A percentile compares a stretch with the other conserved stretches of the same genome.
phyloP scores from a whole-genome alignment of 805 yeast genomes.

The Yamadazyma ubonensis region DNA sequence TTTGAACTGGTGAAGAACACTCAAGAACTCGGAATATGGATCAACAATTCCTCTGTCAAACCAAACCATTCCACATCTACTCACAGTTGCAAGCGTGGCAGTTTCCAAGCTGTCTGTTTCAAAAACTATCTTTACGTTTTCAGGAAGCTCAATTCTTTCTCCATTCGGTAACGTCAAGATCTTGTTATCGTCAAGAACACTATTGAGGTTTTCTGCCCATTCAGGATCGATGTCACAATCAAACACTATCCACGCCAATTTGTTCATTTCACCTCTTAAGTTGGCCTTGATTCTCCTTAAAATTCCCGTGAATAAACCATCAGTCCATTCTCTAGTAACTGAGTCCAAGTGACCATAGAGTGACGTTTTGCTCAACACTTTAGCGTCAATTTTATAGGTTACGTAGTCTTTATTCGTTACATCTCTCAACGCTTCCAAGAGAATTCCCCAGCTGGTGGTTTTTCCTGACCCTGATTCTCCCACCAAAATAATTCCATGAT shows the following conservation, averaged over 20 bases:
- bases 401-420: slow-evolving; percentile 37
- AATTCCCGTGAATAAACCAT: slow-evolving; percentile 74
- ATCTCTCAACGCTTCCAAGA: slow-evolving; percentile 44
- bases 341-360: slow-evolving; percentile 72
- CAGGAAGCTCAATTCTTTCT: slow-evolving; percentile 70
- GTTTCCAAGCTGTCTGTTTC: slow-evolving; percentile 66
- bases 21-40: slow-evolving; percentile 4
- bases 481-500: slow-evolving; percentile 78
- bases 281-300: slow-evolving; percentile 58
- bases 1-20: background rate
- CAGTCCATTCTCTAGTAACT: slow-evolving; percentile 87
- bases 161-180: slow-evolving; percentile 84
- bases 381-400: slow-evolving; percentile 63
- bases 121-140: slow-evolving; percentile 63
- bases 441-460: slow-evolving; percentile 49
- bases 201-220: slow-evolving; percentile 89
- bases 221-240: slow-evolving; percentile 94
- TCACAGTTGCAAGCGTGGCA: slow-evolving; percentile 89
- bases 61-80: slow-evolving; percentile 90
- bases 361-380: slow-evolving; percentile 62
- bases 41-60: slow-evolving; percentile 35
- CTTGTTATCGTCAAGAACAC: slow-evolving; percentile 87
- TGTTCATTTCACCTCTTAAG: slow-evolving; percentile 55
- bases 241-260: slow-evolving; percentile 72
- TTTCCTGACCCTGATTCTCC: slow-evolving; percentile 82